Base-by-base conservation (phyloP, 1,139 yeast genomes). In the Blastobotrys arbuscula region DNA sequence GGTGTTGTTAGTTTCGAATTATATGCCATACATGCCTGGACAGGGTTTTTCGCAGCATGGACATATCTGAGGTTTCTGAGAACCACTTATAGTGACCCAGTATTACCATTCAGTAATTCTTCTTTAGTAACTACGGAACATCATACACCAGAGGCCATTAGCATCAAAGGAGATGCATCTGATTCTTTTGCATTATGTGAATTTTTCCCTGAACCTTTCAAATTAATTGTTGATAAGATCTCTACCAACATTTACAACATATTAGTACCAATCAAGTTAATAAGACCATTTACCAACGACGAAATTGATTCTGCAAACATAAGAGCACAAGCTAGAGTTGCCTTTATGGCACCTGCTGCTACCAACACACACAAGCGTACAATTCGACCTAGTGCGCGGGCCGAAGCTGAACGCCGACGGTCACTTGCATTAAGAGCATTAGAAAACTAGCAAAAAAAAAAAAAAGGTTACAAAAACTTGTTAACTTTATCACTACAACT, bases 351-450 rank as follows among this genome's bases (percentile, higher is more conserved):
- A 26, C 37, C 38, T 3, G 12, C 9, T 12, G 12, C 21, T n/a
- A 10, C 44, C 12, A 16, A 35, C 19, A 26, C 19, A 13, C 35
- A 39, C 44, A 20, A 35, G 28, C 47, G 49, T 20, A 49, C 47
- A n/a, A 44, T 44, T 16, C 30, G 44, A 13, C 42, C 43, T 8
- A 38, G 51, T 24, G 52, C 56, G 5, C 51, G 62, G 28, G 60
- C 56, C 9, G 84, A 42, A 82, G 94, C 94, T n/a, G 96, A 88
- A 61, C 77, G 96, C 63, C 77, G 96, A 65, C 77, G 95, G 63
- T 89, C 85, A 58, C 79, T 88, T 45, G 96, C 96, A 0, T 69
- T 88, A 50, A 84, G 85, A 59, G 92, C 87, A 24, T 72, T 88
- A 52, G 90, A 85, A 15, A n/a, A 36, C 10, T 12, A 30, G n/a